Evolutionary conservation across 768 basidiomycete genomes (phyloP).

Genomic region (Gloeostereum incarnatum): DNA sequence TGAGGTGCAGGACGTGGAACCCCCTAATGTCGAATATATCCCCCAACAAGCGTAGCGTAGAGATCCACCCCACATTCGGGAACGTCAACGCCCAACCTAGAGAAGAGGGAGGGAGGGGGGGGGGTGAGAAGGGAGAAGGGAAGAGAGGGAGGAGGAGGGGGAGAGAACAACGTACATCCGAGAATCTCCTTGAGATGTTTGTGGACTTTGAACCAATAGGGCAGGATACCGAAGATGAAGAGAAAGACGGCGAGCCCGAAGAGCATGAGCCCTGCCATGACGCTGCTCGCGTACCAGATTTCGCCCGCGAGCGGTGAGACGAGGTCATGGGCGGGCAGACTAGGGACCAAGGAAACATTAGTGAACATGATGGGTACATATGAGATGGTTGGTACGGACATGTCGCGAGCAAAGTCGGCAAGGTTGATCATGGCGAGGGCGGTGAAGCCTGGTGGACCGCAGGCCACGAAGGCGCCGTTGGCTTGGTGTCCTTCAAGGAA

Average conservation of each 20-base stretch:
- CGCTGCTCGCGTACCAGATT: slow-evolving; percentile 32
- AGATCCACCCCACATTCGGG: slow-evolving; percentile 38
- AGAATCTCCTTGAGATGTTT: slow-evolving; percentile 35
- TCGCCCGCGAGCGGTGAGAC: slow-evolving; percentile 29
- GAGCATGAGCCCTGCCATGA: slow-evolving; percentile 27
- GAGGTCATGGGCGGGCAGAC: slow-evolving; percentile 23
- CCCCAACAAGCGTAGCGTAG: slow-evolving; percentile 27
- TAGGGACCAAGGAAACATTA: slow-evolving; percentile 7
- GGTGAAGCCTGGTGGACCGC: slow-evolving; percentile 40
- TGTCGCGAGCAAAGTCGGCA: slow-evolving; percentile 23
- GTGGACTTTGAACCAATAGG: slow-evolving; percentile 41
- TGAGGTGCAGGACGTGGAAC: slow-evolving; percentile 26
- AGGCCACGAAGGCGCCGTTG: slow-evolving; percentile 37
- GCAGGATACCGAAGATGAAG: slow-evolving; percentile 32
- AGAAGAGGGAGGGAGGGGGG: neutral
- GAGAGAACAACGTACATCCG: slow-evolving; percentile 22
- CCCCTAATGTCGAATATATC: slow-evolving; percentile 29
- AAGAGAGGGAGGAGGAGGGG: neutral
- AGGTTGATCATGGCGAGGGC: slow-evolving; percentile 37
- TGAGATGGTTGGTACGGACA: slow-evolving; percentile 16
- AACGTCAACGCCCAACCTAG: slow-evolving; percentile 37
- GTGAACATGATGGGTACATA: neutral
- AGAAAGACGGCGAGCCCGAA: slow-evolving; percentile 39
- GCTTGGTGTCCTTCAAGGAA: slow-evolving; percentile 39
- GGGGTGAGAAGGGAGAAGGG: slow-evolving; percentile 3